These are phyloP conservation scores for Carex myosuroides DNA, from an alignment of 176 grass and related monocot genomes.

Conservation along the genomic window DNA sequence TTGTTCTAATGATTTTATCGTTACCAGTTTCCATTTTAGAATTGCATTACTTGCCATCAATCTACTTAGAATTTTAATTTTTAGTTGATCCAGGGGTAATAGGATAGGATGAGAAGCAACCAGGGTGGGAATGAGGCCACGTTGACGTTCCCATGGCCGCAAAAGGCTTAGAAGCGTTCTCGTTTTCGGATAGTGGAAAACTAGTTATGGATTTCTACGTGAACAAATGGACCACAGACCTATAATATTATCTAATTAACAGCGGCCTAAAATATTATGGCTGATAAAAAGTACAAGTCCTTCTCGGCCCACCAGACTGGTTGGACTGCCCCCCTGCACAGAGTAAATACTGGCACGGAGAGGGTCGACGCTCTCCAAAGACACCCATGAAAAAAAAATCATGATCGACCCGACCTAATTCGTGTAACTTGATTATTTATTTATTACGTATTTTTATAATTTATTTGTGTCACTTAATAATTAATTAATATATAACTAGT, in stretches of 20 bases:
- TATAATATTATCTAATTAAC: neutral
- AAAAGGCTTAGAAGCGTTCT: neutral
- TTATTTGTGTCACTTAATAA: too few species aligned
- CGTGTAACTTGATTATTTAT: too few species aligned
- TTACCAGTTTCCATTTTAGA: neutral
- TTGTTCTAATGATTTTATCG: neutral
- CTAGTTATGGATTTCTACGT: neutral
- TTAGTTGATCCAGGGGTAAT: neutral
- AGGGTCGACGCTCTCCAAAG: neutral
- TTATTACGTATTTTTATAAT: too few species aligned
- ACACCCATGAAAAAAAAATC: neutral
- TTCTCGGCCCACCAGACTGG: neutral
- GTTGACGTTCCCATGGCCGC: neutral
- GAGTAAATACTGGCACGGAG: neutral
- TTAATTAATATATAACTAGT: too few species aligned
- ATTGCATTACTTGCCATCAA: neutral
- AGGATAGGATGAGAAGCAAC: slow-evolving; percentile 7
- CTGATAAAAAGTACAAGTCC: neutral
- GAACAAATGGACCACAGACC: slow-evolving; percentile 3
- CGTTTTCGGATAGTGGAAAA: neutral
- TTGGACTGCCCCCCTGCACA: neutral
- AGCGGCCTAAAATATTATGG: neutral
- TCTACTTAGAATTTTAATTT: neutral
- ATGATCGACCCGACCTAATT: too few species aligned
- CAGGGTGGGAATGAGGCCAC: neutral